Evolutionary conservation across 2,329 filamentous ascomycete genomes (phyloP).

Genomic region (Arthrobotrys sinensis): DNA sequence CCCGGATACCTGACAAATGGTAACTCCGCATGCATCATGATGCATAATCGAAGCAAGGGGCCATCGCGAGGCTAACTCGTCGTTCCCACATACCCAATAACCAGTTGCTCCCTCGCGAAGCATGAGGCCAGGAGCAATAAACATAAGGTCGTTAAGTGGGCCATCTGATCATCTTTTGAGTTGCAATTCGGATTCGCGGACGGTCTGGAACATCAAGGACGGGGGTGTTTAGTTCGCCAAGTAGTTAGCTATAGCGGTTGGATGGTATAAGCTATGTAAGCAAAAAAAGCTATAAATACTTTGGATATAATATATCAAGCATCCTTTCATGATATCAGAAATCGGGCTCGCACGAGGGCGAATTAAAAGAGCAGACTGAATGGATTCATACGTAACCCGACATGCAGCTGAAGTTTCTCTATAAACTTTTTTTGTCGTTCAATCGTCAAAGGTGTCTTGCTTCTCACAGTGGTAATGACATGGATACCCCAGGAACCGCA

Average conservation of each 20-base stretch:
- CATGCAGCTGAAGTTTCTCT: too few species aligned
- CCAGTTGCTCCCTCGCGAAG: neutral
- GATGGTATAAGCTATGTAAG: too few species aligned
- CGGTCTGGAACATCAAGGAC: neutral
- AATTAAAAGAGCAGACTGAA: too few species aligned
- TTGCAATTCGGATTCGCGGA: neutral
- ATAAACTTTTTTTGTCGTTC: too few species aligned
- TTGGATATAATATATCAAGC: too few species aligned
- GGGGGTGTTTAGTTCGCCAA: neutral
- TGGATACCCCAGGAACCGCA: conserved; percentile 65
- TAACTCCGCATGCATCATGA: conserved; percentile 11
- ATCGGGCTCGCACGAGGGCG: too few species aligned
- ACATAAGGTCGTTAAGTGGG: neutral
- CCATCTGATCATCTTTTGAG: neutral
- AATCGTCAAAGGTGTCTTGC: neutral
- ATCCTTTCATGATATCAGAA: too few species aligned
- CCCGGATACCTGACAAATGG: neutral
- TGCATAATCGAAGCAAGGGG: conserved; percentile 12
- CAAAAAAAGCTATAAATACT: too few species aligned
- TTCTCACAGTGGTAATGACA: neutral
- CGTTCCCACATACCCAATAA: neutral
- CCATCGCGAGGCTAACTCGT: neutral
- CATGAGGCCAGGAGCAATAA: neutral
- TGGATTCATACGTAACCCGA: too few species aligned
- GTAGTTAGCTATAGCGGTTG: neutral